Conservation (phyloP, 495 filamentous ascomycete genomes). For the Viridothelium virens region DNA sequence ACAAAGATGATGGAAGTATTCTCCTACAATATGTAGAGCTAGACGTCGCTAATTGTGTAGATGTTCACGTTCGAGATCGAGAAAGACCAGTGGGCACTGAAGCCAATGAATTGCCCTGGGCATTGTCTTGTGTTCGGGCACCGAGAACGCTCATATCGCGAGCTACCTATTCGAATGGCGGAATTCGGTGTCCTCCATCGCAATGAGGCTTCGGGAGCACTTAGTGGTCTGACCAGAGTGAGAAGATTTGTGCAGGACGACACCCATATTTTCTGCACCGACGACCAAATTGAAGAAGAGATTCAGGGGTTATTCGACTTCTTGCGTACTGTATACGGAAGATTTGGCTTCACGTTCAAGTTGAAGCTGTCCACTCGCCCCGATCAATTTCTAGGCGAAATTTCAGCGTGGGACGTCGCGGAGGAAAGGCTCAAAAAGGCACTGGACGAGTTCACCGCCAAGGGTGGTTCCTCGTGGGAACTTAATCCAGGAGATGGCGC, state of each 20-base stretch:
- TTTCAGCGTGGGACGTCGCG: conserved; percentile 82
- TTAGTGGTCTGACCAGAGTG: conserved; percentile 84
- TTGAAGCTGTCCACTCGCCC: conserved; percentile 91
- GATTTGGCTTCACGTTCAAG: conserved; percentile 93
- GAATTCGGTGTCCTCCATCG: conserved; percentile 94
- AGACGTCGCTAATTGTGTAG: too few species aligned
- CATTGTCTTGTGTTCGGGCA: conserved; percentile 72
- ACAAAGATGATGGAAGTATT: conserved; percentile 60
- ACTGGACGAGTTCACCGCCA: conserved; percentile 63
- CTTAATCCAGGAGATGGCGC: conserved; percentile 91
- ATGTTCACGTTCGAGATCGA: conserved; percentile 93
- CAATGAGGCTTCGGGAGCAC: conserved; percentile 87
- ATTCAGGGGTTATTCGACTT: conserved; percentile 87
- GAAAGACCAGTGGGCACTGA: conserved; percentile 78
- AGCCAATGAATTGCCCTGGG: conserved; percentile 98
- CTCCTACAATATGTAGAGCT: too few species aligned
- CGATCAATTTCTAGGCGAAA: conserved; percentile 79
- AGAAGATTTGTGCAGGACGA: conserved; percentile 94
- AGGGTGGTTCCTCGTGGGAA: conserved; percentile 66
- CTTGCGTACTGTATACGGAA: conserved; percentile 70
- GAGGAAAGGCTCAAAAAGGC: conserved; percentile 70
- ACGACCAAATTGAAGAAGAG: conserved; percentile 74
- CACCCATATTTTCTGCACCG: conserved; percentile 82
- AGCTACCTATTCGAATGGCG: conserved; percentile 81
- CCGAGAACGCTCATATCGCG: conserved; percentile 73